Base-by-base conservation (phyloP, 768 basidiomycete genomes). In the Amanita jacksonii region DNA sequence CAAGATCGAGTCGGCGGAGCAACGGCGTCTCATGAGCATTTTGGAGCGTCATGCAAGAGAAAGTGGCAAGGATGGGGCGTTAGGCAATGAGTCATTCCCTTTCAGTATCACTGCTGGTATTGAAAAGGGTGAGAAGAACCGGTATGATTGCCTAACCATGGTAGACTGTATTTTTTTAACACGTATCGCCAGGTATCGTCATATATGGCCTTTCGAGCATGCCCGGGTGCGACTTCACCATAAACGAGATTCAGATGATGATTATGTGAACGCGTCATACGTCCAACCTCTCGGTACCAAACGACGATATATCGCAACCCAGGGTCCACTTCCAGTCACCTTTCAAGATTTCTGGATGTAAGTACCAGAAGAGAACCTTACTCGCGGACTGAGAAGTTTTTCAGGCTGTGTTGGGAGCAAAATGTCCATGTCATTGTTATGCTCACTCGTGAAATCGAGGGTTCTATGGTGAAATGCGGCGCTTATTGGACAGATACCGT, bases 181-280 rank as follows among this genome's bases (percentile, higher is more conserved):
- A 45, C 18, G 35, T 45, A 16, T 49, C 33, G 51, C 25, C 50
- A 91, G 90, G 49, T 98, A 96, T 65, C 82, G 85, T 47, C 85
- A 98, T 58, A 96, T 98, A 46, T 98, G 92, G 89, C 94, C 94
- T 0, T 97, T 92, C 51, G 92, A 94, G 57, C 90, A 93, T 55
- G 85, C 93, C 16, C 81, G 94, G 30, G 92, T 97, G 3, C 73
- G 82, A 37, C 67, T 97, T 41, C 66, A 72, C 45, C 57, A 62
- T 27, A 52, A 53, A 31, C 53, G 46, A 38, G 51, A 54, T 23
- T 47, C 61, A 15, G 76, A 79, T 24, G 76, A 74, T 51, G 93
- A 97, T 59, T 97, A 97, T 59, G 81, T 97, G 61, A 97, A 98
- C 57, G 94, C 94, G 8, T 94, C 90, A 22, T 86, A 83, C 55